These are phyloP conservation scores for Pisolithus albus DNA, from an alignment of 768 basidiomycete species.

Conservation along the genomic window DNA sequence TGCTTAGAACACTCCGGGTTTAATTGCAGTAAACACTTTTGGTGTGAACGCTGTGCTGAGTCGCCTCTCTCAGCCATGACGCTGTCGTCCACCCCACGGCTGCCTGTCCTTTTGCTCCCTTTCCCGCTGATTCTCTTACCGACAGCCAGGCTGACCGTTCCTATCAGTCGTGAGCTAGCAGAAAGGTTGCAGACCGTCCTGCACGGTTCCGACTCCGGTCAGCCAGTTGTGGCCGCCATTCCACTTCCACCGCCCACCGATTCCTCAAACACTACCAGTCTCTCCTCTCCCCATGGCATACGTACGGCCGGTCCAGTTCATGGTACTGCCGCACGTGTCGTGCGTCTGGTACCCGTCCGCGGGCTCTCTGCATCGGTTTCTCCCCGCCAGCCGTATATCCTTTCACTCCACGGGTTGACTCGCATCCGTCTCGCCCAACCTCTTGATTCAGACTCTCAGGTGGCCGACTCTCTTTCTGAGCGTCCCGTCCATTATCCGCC, in stretches of 20 bases:
- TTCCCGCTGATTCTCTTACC: conserved; percentile 74
- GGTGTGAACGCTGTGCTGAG: too few relatives aligned
- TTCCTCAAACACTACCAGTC: conserved; percentile 6
- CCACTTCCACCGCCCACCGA: conserved; percentile 36
- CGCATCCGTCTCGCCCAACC: conserved; percentile 52
- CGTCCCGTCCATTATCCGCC: conserved; percentile 44
- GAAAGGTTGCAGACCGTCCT: conserved; percentile 61
- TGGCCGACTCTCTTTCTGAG: conserved; percentile 28
- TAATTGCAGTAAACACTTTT: too few relatives aligned
- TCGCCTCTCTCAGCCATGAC: background rate
- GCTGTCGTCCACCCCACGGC: conserved; percentile 31
- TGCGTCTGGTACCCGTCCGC: conserved; percentile 61
- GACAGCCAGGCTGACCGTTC: conserved; percentile 59
- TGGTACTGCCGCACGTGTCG: conserved; percentile 66
- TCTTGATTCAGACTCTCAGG: conserved; percentile 22
- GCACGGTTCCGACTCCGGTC: conserved; percentile 54
- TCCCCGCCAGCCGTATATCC: conserved; percentile 53
- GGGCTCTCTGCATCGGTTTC: conserved; percentile 23
- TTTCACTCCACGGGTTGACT: conserved; percentile 67
- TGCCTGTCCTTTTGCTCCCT: conserved; percentile 64
- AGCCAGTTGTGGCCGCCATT: conserved; percentile 64
- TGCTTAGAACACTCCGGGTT: too few relatives aligned
- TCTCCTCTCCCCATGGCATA: background rate
- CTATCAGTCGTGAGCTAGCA: conserved; percentile 54
- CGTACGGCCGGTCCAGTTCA: conserved; percentile 36